Percentiles rank a stretch among this genome's conserved stretches.
These are phyloP conservation scores for Coemansia aciculifera DNA, from an alignment of 192 early-diverging fungal genomes.

Conservation along the genomic window DNA sequence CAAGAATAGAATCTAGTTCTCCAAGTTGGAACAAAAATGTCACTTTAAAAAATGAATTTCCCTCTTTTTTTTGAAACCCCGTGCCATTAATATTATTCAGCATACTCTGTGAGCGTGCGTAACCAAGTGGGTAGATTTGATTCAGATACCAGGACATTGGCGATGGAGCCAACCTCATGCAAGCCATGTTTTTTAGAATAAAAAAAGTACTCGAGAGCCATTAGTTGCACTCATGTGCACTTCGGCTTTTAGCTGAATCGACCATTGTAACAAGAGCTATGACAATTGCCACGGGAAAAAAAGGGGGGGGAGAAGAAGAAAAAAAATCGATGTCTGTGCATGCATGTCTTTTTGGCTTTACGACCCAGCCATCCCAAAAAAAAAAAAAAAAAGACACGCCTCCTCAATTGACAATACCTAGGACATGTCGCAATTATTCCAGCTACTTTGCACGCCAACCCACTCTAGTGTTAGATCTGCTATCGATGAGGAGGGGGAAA, in stretches of 20 bases:
- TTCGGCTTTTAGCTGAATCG: not conserved
- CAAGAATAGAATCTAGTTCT: not conserved
- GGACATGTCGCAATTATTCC: not conserved
- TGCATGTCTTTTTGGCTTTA: not conserved
- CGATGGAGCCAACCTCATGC: no score
- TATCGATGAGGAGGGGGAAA: not conserved
- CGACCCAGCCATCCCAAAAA: not conserved
- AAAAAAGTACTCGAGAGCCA: not conserved
- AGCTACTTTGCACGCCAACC: not conserved
- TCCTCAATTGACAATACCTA: not conserved
- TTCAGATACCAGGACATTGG: not conserved
- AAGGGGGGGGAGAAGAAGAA: not conserved
- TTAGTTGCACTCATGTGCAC: not conserved
- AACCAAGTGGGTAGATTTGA: not conserved
- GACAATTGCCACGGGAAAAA: slow-evolving; percentile 5
- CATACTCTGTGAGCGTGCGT: not conserved
- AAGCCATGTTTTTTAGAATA: not conserved
- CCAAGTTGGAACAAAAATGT: not conserved
- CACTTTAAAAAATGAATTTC: no score
- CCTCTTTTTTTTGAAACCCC: not conserved
- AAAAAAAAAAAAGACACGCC: not conserved
- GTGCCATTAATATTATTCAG: not conserved
- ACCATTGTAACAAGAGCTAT: not conserved
- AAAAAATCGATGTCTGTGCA: slow-evolving; percentile 14
- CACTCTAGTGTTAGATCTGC: not conserved